Evolutionary conservation across 1,284 basidiomycete genomes (phyloP), one percentile per base, ranked within the genome.

Genomic region (Tremellales sp.): DNA sequence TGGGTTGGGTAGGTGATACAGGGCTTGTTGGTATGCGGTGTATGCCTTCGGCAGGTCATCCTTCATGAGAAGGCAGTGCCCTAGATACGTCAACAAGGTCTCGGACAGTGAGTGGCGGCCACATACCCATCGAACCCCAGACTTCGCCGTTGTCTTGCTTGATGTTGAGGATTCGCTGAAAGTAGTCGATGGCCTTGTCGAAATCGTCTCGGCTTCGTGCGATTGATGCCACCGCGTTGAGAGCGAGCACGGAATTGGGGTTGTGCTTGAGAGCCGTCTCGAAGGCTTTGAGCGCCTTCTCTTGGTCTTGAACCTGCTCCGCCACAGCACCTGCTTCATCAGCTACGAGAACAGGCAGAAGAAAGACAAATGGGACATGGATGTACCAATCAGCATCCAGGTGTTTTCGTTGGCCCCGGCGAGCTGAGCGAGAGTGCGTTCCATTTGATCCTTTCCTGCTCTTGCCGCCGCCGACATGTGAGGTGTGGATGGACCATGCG

Each of bases 1-100:
- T 26, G 94, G 94, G 64, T 96, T 94, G 2, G 90, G 90, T 35
- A 97, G 82, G 58, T 94, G 82, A 71, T 96, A 97, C 17, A 99
- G 81, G 0, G 94, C 94, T 74, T 98, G 93, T 75, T 99, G 96
- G 75, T 99, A 99, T 5, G 96, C 93, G 1, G 90, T 86, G 75
- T 98, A 98, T 0, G 96, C 96, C 76, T 94, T 96, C 75, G 96
- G 93, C 49, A 99, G 82, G 75, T 98, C 93, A 68, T 98, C 94
- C 72, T 97, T 93, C 93, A 97, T 98, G 49, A 99, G 82, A 74
- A 94, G 94, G 76, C 96, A 97, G 68, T 97, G 93, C 31, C 91
- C 70, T 67, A 43, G 40, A 22, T 43, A 3, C 23, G 24, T n/a
- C 24, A 27, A 8, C 19, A 8, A 40, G 12, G 22, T 10, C 6